Base-by-base conservation (phyloP, 176 grass and related monocot genomes). In the Elymus sibiricus region DNA sequence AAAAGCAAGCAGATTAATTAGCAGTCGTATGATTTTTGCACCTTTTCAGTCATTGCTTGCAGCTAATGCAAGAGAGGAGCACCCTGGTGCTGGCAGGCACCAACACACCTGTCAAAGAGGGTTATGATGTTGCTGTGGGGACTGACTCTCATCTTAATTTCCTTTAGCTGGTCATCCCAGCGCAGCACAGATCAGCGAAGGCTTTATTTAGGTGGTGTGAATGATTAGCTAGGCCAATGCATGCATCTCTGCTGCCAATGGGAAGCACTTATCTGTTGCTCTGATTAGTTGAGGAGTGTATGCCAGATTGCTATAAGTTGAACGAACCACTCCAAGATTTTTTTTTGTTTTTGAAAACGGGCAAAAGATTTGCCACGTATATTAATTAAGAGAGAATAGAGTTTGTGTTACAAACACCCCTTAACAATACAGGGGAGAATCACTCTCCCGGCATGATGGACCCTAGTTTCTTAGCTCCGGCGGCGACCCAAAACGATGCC, bases 201-300 rank as follows among this genome's bases (percentile, higher is more conserved):
- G 81, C 67, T 56, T 56, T 19, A 0, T 84, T 91, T 91, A 84
- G 69, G 1, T 55, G 49, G 88, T 77, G 32, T 32, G 21, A 70
- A 75, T 26, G 14, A 77, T 75, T 26, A 78, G 16, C 19, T 58
- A 58, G 19, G 21, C 55, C 55, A 58, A 58, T 1, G 17, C 2
- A 6, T 79, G 35, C 15, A 69, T 64, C 70, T 64, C 70, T 38
- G n/a, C 62, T 28, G n/a, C 78, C 69, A 76, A 46, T 42, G 38
- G 10, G 14, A 59, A 68, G 11, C 80, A 67, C 61, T 38, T 4
- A 4, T 72, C 55, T 29, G 7, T 76, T 4, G 0, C 19, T 69
- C 28, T 82, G 29, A 37, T 37, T 37, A 46, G 21, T 1, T 9
- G 10, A n/a, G 25, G 62, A 68, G 47, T 21, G 42, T 11, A 28